phyloP scores from a whole-genome alignment of 306 rosid genomes.

The Abrus pulchellus region DNA sequence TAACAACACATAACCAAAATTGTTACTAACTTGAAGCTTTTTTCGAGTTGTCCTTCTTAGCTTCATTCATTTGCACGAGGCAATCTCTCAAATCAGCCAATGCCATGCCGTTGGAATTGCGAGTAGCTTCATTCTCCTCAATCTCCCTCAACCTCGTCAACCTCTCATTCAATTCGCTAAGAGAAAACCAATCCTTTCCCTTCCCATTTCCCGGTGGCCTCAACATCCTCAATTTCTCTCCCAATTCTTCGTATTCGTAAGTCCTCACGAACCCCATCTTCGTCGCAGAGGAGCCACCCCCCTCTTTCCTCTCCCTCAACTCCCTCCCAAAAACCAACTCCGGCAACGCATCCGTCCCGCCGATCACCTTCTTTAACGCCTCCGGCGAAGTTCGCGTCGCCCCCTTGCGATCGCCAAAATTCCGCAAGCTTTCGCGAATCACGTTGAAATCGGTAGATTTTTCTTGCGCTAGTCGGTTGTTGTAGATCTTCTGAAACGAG shows the following conservation, averaged over 20 bases:
- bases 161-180: constrained; percentile 76
- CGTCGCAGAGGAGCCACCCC: neutral
- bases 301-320: constrained; percentile 37
- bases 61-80: neutral
- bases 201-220: constrained; percentile 62
- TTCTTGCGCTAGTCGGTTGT: neutral
- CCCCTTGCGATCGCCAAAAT: constrained; percentile 28
- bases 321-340: constrained; percentile 55
- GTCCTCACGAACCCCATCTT: constrained; percentile 52
- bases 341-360: constrained; percentile 50
- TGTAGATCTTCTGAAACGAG: constrained; percentile 57
- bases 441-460: neutral
- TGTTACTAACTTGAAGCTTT: constrained; percentile 48
- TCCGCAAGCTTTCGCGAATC: constrained; percentile 54
- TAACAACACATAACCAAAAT: neutral
- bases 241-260: constrained; percentile 57
- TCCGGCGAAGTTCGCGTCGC: neutral
- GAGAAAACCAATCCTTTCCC: constrained; percentile 62
- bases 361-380: neutral
- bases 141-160: constrained; percentile 65
- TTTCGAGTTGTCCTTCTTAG: neutral
- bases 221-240: constrained; percentile 68
- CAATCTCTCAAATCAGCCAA: constrained; percentile 16
- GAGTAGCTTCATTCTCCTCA: constrained; percentile 55
- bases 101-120: neutral